A percentile compares a stretch with the other conserved stretches of the same genome.
phyloP scores from a whole-genome alignment of 495 filamentous ascomycete species.

The Sphaerosporella brunnea region DNA sequence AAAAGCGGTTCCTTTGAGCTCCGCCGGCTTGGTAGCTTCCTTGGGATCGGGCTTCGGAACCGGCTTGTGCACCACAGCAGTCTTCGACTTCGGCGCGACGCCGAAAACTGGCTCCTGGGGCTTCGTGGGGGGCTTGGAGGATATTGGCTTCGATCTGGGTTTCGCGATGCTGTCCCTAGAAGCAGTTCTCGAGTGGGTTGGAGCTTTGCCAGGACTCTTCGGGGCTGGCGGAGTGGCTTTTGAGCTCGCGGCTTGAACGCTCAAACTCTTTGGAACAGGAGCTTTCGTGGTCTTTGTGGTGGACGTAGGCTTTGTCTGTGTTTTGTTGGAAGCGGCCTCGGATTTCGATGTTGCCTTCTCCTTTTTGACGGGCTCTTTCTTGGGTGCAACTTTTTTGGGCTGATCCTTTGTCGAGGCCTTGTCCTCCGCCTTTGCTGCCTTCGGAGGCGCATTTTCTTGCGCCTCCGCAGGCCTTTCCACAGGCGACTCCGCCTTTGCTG shows the following conservation, averaged over 20 bases:
- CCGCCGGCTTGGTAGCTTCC: conserved; percentile 18
- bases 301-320: conserved; percentile 1
- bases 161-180: conserved; percentile 11
- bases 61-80: conserved; percentile 7
- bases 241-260: neutral
- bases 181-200: too few relatives aligned
- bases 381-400: neutral
- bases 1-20: conserved; percentile 22
- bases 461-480: neutral
- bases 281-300: conserved; percentile 9
- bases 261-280: neutral
- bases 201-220: too few relatives aligned
- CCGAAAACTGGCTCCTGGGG: conserved; percentile 7
- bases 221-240: neutral
- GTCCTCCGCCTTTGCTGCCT: neutral
- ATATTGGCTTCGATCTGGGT: conserved; percentile 13
- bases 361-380: conserved; percentile 2
- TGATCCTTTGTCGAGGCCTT: conserved; percentile 1
- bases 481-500: neutral
- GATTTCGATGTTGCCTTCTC: conserved; percentile 4
- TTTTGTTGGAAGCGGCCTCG: neutral
- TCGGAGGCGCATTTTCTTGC: neutral
- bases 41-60: conserved; percentile 12
- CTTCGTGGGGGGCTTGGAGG: conserved; percentile 15
- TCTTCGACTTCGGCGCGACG: conserved; percentile 12